Evolutionary conservation across 257 asterid species (phyloP).

Genomic region (Ocimum tenuiflorum): DNA sequence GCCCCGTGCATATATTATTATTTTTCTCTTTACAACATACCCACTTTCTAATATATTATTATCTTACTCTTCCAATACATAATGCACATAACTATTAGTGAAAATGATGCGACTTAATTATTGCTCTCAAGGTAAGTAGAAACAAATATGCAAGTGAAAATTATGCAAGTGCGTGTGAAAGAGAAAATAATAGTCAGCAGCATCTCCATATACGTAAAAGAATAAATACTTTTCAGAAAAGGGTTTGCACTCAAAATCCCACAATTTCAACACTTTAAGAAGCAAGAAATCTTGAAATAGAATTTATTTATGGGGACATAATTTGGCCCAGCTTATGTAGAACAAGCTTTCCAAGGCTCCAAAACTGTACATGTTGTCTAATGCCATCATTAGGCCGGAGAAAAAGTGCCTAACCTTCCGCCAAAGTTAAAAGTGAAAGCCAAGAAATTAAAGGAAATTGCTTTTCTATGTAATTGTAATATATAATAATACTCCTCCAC

Average conservation of each 20-base stretch:
- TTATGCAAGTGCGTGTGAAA: neutral
- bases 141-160: too few relatives aligned
- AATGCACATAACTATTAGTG: too few relatives aligned
- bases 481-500: slow-evolving; percentile 14
- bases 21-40: too few relatives aligned
- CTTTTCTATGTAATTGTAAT: neutral
- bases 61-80: too few relatives aligned
- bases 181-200: too few relatives aligned
- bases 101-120: too few relatives aligned
- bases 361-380: slow-evolving; percentile 35
- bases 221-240: slow-evolving; percentile 17
- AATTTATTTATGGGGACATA: slow-evolving; percentile 18
- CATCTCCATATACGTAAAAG: neutral
- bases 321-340: slow-evolving; percentile 28
- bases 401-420: slow-evolving; percentile 28
- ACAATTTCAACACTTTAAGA: slow-evolving; percentile 29
- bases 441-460: slow-evolving; percentile 15
- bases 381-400: slow-evolving; percentile 44
- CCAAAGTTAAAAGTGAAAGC: slow-evolving; percentile 37
- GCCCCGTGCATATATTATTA: too few relatives aligned
- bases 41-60: too few relatives aligned
- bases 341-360: slow-evolving; percentile 25
- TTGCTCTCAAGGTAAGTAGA: too few relatives aligned
- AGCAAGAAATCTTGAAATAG: slow-evolving; percentile 32
- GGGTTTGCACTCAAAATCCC: slow-evolving; percentile 18